Conservation (phyloP, 202 grass and related monocot species). For the Saccharum hybrid region DNA sequence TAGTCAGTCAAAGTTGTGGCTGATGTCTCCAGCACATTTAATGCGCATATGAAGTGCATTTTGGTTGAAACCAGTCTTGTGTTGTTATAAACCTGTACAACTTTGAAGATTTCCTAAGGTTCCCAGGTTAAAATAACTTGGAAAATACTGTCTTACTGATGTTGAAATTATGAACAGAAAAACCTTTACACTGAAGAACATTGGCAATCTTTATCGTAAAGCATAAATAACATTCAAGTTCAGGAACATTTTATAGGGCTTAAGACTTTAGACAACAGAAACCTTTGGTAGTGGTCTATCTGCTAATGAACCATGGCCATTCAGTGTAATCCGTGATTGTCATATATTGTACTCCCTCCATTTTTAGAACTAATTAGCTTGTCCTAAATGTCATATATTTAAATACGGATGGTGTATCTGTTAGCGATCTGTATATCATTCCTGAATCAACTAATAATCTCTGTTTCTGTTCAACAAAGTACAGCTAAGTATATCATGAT, state of each 20-base stretch:
- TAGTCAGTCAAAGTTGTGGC: neutral
- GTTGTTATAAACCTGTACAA: neutral
- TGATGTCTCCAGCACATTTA: neutral
- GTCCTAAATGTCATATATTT: neutral
- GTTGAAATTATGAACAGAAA: neutral
- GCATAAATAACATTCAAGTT: neutral
- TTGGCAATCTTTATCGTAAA: neutral
- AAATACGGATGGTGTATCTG: neutral
- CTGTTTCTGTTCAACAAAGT: neutral
- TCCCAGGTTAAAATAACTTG: neutral
- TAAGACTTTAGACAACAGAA: neutral
- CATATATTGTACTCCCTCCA: neutral
- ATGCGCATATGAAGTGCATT: slow-evolving; percentile 24
- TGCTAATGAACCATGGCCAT: neutral
- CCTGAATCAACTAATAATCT: slow-evolving; percentile 3
- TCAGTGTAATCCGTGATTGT: neutral
- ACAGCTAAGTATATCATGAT: neutral
- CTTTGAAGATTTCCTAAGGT: neutral
- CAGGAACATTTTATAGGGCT: neutral
- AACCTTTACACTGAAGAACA: neutral
- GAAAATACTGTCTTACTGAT: neutral
- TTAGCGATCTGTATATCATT: neutral
- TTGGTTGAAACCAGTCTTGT: slow-evolving; percentile 9
- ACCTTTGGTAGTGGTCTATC: neutral
- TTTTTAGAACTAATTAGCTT: neutral